Base-by-base conservation (phyloP, 1,284 basidiomycete species). In the Leccinum huronense region DNA sequence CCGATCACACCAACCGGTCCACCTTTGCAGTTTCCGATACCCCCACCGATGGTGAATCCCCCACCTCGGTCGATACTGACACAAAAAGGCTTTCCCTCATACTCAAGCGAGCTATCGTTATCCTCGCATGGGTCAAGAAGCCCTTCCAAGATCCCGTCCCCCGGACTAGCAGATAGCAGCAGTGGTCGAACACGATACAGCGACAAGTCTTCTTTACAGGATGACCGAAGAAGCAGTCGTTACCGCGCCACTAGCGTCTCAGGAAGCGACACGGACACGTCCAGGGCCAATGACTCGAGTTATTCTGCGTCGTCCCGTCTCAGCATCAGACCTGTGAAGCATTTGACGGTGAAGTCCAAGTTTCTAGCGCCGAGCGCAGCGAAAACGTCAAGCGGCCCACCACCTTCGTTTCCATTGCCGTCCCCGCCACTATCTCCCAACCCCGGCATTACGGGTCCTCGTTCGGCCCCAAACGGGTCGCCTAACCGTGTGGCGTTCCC, bases 1-100 rank as follows among this genome's bases (percentile, higher is more conserved):
- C 71, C 77, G 4, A 51, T 63, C 7, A 70, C 76, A 30, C 75
- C 75, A 1, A 60, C 61, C 8, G 76, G 72, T 19, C 72, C 73
- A 10, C 60, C 69, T 13, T 68, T 76, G 30, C 76, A 76, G 7
- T 76, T 76, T 64, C 75, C 75, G 3, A 70, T 75, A 60, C 77
- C 78, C 14, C 72, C 75, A 8, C 65, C 71, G 38, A 69, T 59
- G 48, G 59, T 68, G 31, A 19, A 57, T 5, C 65, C 64, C 9
- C 48, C 48, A 13, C 65, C 66, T 34, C 68, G 66, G 34, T 58
- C 66, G 54, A 53, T 60, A 33, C 48, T 72, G 36, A 38, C 61
- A 34, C 69, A 68, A 58, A 72, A 65, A 36, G 51, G 36, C 10
- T 30, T 58, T 9, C 33, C 64, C 23, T 62, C 60, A 27, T 61